Evolutionary conservation across 108 stramenopile species (phyloP).

Genomic region (Conticribra guillardii): DNA sequence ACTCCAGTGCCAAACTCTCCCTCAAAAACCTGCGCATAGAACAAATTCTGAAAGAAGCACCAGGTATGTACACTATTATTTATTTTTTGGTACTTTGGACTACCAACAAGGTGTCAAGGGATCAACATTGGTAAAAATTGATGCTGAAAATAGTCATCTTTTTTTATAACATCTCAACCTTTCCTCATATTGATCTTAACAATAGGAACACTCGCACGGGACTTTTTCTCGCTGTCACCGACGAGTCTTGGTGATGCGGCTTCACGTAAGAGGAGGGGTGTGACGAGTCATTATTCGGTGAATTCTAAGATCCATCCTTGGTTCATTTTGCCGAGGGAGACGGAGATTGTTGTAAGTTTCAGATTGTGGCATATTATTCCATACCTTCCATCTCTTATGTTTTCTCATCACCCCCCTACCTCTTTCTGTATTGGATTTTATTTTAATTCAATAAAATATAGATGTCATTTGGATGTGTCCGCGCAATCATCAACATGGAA

Average conservation of each 20-base stretch:
- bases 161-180: no score
- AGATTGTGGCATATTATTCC: no score
- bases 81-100: no score
- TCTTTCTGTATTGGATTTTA: no score
- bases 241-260: slow-evolving; percentile 55
- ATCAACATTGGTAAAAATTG: no score
- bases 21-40: slow-evolving; percentile 27
- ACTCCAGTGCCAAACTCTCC: slow-evolving; percentile 21
- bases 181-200: no score
- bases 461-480: slow-evolving; percentile 70
- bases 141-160: no score
- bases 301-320: slow-evolving; percentile 52
- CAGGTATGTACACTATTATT: no score
- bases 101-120: no score
- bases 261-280: slow-evolving; percentile 13
- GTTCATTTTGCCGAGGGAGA: slow-evolving; percentile 77
- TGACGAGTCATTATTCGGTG: slow-evolving; percentile 43
- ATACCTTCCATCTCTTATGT: no score
- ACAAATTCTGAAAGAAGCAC: slow-evolving; percentile 64
- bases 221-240: slow-evolving; percentile 77
- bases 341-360: slow-evolving; percentile 63
- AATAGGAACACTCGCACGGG: slow-evolving; percentile 80
- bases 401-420: no score
- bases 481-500: slow-evolving; percentile 69
- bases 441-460: slow-evolving; percentile 2